A percentile compares a stretch with the other conserved stretches of the same genome.
These are phyloP conservation scores for Trichoderma sp. DNA, from an alignment of 2,329 filamentous ascomycete species.

Conservation along the genomic window DNA sequence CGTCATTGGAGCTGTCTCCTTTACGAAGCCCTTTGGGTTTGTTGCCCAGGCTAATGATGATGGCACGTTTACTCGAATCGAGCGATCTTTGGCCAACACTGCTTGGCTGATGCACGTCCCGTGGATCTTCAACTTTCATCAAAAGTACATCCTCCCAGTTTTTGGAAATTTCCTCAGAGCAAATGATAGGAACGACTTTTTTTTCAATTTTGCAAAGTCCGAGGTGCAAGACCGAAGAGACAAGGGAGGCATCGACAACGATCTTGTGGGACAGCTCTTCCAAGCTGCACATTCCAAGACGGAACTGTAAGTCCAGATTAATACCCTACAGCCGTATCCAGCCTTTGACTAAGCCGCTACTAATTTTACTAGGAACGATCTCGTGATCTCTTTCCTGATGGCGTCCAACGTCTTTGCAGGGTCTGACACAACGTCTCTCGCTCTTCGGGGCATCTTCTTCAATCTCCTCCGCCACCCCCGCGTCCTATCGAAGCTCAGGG, in stretches of 20 bases:
- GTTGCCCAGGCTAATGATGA: neutral
- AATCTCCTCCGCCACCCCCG: neutral
- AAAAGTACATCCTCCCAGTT: neutral
- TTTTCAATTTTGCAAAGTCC: neutral
- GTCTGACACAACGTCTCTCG: neutral
- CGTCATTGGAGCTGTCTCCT: neutral
- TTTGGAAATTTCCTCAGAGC: neutral
- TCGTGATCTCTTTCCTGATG: neutral
- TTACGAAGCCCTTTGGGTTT: neutral
- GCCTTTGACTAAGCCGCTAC: neutral
- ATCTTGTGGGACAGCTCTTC: neutral
- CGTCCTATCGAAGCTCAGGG: neutral
- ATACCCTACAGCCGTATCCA: neutral
- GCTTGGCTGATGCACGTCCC: neutral
- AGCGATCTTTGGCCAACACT: neutral
- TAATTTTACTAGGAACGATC: neutral
- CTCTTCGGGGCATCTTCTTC: neutral
- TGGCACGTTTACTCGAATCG: neutral
- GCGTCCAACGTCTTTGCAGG: neutral
- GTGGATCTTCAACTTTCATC: neutral
- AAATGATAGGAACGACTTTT: neutral
- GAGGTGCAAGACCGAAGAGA: neutral
- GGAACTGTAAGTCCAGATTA: neutral
- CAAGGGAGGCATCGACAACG: neutral
- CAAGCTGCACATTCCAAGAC: neutral